Evolutionary conservation across 116 monocot species (phyloP), one percentile per base, ranked within the genome.

Genomic region (Posidonia oceanica): DNA sequence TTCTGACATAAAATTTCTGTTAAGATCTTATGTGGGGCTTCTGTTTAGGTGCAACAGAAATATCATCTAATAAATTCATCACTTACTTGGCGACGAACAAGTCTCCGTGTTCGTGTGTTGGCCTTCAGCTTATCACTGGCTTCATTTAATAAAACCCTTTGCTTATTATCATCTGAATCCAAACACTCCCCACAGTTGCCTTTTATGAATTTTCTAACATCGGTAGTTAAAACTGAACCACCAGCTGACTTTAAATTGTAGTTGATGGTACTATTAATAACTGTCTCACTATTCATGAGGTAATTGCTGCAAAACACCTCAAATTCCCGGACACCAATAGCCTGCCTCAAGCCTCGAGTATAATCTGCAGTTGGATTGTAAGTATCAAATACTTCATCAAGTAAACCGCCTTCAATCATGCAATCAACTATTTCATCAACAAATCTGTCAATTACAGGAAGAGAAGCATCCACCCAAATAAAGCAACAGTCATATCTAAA

Each of bases 241-340:
- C 21, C 62, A 4, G n/a, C n/a, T n/a, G 29, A 42, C 21, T 72
- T 39, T 21, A 29, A 29, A 21, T 58, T 59, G 71, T 14, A 53
- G 53, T 68, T 54, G 7, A 7, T 40, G 8, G 18, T 21, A n/a
- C n/a, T n/a, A n/a, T n/a, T n/a, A n/a, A n/a, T n/a, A n/a, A n/a
- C n/a, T n/a, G n/a, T n/a, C n/a, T n/a, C n/a, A 48, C 20, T 17
- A 17, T 63, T 63, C 2, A 23, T 15, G 59, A 80, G 69, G 54
- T 72, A 83, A 29, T 38, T 55, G 63, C 22, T 77, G 63, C 87
- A 97, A 15, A 97, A 83, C 58, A 82, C 82, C 67, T 90, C 87
- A 78, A 97, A 92, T 76, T 97, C 92, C n/a, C 93, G 81, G 22
- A 92, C 93, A 73, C 97, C 97, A 63, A 92, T 97, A 54, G 97